Evolutionary conservation across 305 asterid species (phyloP).

Genomic region (Striga hermonthica): DNA sequence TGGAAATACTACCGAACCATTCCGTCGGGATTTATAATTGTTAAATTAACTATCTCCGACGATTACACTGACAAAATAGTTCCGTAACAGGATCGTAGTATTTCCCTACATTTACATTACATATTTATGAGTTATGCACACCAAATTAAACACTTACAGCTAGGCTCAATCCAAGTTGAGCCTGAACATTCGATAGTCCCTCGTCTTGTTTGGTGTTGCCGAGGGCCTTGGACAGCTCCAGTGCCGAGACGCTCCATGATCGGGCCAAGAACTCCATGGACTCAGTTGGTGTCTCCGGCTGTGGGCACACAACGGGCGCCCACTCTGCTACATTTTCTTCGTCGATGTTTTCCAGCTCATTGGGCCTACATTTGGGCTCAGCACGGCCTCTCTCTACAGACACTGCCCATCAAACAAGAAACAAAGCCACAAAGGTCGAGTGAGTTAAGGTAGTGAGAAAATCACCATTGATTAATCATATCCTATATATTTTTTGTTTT

Average conservation of each 20-base stretch:
- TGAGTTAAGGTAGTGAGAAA: too few relatives aligned
- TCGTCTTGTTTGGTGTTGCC: conserved; percentile 36
- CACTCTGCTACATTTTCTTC: conserved; percentile 56
- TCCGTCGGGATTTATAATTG: too few relatives aligned
- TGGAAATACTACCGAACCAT: too few relatives aligned
- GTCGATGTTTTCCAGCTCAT: conserved; percentile 58
- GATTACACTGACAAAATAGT: too few relatives aligned
- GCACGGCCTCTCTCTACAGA: conserved; percentile 22
- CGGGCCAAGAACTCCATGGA: conserved; percentile 93
- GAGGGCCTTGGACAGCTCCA: conserved; percentile 75
- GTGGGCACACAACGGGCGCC: conserved; percentile 52
- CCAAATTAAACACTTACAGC: too few relatives aligned
- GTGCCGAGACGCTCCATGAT: conserved; percentile 79
- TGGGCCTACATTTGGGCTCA: conserved; percentile 33
- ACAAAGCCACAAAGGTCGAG: not conserved
- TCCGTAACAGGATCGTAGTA: too few relatives aligned
- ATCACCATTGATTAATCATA: too few relatives aligned
- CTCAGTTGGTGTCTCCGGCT: conserved; percentile 82
- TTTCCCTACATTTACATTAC: too few relatives aligned
- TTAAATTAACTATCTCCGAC: too few relatives aligned
- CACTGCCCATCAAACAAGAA: conserved; percentile 35
- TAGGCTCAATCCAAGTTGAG: too few relatives aligned
- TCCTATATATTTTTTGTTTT: too few relatives aligned
- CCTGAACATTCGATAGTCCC: conserved; percentile 30
- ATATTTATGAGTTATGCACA: too few relatives aligned